Evolutionary conservation across 257 asterid species (phyloP).

Genomic region (Thymus mandschuricus): DNA sequence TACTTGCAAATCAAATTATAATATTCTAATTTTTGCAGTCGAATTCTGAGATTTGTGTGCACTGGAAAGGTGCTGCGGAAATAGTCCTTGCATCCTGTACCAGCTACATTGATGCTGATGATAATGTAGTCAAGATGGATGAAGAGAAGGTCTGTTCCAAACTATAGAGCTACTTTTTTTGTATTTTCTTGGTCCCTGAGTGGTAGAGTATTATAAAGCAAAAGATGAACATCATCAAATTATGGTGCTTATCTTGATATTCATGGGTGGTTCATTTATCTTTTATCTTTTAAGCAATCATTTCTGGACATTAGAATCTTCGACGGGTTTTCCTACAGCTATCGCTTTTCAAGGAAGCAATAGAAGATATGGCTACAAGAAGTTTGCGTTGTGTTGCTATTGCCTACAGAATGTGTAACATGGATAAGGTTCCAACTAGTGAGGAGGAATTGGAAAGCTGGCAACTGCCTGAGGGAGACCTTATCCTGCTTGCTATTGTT

Average conservation of each 20-base stretch:
- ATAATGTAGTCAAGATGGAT: conserved; percentile 55
- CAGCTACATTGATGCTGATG: conserved; percentile 68
- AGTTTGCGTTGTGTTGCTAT: conserved; percentile 96
- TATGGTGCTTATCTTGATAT: neutral
- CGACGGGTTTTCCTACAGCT: conserved; percentile 44
- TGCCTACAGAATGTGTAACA: conserved; percentile 59
- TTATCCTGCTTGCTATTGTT: conserved; percentile 79
- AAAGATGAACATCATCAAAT: neutral
- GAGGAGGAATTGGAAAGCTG: conserved; percentile 74
- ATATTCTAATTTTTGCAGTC: conserved; percentile 49
- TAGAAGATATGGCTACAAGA: conserved; percentile 79
- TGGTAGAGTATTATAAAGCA: neutral
- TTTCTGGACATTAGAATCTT: conserved; percentile 1
- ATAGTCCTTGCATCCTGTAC: conserved; percentile 78
- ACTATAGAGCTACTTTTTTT: neutral
- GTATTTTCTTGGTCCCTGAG: neutral
- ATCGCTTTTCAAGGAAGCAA: conserved; percentile 55
- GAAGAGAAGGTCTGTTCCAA: conserved; percentile 63
- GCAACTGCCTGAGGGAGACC: conserved; percentile 86
- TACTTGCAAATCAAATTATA: conserved; percentile 8
- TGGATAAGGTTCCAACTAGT: conserved; percentile 61
- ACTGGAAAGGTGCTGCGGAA: conserved; percentile 98
- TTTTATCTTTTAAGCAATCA: conserved; percentile 17
- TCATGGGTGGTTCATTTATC: conserved; percentile 13
- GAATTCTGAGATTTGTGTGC: conserved; percentile 66